Conservation (phyloP, 2,329 filamentous ascomycete species). For the Colletotrichum sp. region DNA sequence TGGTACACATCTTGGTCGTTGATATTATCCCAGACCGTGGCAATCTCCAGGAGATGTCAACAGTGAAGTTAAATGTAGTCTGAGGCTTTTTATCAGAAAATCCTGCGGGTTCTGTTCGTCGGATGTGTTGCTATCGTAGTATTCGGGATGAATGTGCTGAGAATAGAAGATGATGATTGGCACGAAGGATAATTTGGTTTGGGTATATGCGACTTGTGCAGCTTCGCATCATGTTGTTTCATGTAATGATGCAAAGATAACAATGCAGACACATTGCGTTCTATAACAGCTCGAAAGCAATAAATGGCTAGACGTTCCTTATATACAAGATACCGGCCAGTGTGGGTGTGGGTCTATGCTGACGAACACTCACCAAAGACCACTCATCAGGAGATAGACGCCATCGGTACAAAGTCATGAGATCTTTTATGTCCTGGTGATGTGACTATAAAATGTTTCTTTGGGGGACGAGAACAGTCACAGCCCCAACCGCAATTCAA, state of each 20-base stretch:
- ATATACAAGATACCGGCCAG: background rate
- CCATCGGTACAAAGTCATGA: no score
- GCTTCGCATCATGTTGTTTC: background rate
- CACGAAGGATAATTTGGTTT: background rate
- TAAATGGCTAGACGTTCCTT: background rate
- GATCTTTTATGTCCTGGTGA: rapidly evolving
- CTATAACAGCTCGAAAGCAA: no score
- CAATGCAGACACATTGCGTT: no score
- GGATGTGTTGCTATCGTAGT: background rate
- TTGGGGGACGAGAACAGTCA: background rate
- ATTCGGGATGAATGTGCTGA: background rate
- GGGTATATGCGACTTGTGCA: background rate
- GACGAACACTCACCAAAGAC: no score
- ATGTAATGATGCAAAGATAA: background rate
- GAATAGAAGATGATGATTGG: background rate
- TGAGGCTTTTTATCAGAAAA: background rate
- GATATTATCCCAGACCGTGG: no score
- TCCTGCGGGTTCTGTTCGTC: background rate
- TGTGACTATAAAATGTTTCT: background rate
- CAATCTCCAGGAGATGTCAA: no score
- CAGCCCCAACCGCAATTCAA: rapidly evolving
- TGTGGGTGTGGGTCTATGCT: no score
- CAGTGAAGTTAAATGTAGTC: rapidly evolving
- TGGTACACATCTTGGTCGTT: no score
- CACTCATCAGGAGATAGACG: background rate